These are phyloP conservation scores for Leccinum broughii DNA, from an alignment of 768 basidiomycete genomes.

Conservation along the genomic window DNA sequence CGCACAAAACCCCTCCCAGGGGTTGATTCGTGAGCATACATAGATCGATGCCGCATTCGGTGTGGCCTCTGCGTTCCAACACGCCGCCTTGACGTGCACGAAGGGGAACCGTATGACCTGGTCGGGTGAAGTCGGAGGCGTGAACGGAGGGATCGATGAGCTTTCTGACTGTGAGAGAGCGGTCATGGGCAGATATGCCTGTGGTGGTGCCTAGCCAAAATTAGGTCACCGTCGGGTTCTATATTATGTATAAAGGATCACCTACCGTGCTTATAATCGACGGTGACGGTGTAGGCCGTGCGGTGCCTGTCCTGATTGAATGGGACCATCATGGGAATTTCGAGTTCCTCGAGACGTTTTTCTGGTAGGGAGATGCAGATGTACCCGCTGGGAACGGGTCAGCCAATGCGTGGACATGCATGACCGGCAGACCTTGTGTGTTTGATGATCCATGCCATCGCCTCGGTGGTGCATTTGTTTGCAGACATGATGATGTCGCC, in stretches of 20 bases:
- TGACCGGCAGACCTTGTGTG: conserved; percentile 74
- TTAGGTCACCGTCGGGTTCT: not conserved
- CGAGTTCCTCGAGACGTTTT: conserved; percentile 71
- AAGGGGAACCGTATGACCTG: conserved; percentile 94
- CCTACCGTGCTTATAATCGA: conserved; percentile 87
- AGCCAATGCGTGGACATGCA: conserved; percentile 1
- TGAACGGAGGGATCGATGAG: conserved; percentile 61
- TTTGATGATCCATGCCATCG: conserved; percentile 99
- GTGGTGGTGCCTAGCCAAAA: conserved; percentile 74
- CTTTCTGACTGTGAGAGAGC: conserved; percentile 81
- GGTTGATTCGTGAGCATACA: conserved; percentile 69
- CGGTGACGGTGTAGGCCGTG: conserved; percentile 95
- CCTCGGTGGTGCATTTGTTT: conserved; percentile 81
- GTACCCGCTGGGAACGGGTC: conserved; percentile 67
- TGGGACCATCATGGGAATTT: conserved; percentile 93
- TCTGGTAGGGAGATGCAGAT: conserved; percentile 86
- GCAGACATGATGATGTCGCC: conserved; percentile 94
- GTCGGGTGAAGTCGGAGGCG: conserved; percentile 80
- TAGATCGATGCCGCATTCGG: conserved; percentile 87
- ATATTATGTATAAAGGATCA: not conserved
- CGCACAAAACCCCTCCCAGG: conserved; percentile 81
- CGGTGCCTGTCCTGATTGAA: conserved; percentile 86
- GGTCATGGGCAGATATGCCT: conserved; percentile 96
- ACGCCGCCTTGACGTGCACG: conserved; percentile 86
- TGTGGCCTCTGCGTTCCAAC: conserved; percentile 87